Base-by-base conservation (phyloP, 2,329 filamentous ascomycete species). In the Colletotrichum plurivorum region DNA sequence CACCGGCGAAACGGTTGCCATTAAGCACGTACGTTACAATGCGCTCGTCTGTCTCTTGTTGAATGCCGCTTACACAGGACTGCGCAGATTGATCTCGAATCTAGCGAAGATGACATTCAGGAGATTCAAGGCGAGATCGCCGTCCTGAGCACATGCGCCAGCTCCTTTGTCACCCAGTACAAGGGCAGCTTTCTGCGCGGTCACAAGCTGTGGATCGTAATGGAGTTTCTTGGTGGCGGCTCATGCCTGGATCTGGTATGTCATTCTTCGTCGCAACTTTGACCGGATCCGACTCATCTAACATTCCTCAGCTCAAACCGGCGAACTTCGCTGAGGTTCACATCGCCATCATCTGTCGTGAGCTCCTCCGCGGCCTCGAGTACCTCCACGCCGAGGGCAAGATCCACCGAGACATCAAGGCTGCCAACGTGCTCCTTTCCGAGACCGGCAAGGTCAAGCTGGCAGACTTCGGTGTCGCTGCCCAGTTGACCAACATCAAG, bases 61-160 rank as follows among this genome's bases (percentile, higher is more conserved):
- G 13, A 10, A 20, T 9, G 43, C 22, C 31, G 8, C 20, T 55
- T 8, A 51, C 45, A 41, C 12, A 20, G 45, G 22, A 43, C 46
- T 51, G 52, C 22, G 46, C 79, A 98, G 94, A 98, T 99, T 80
- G 96, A 99, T 80, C 93, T 99, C 77, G 96, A 99, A 83, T 97
- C 95, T 67, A 98, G 94, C 84, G 95, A 97, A 81, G 96, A 99
- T 83, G 96, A 99, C 78, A 97, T 99, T 69, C 93, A 95, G 80
- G 96, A 99, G 78, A 98, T 99, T 67, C 95, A 99, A 76, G 94
- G 97, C 78, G 96, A 99, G 79, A 98, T 99, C 74, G 93, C 94
- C 3, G 93, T 99, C 41, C 87, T 99, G 70, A 96, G 95, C 81
- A 98, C 96, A 61, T 99, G 96, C 84, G 93, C 93, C 73, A 98